A percentile compares a stretch with the other conserved stretches of the same genome.
Conservation (phyloP, 768 basidiomycete species). For the Psilocybe cubensis region DNA sequence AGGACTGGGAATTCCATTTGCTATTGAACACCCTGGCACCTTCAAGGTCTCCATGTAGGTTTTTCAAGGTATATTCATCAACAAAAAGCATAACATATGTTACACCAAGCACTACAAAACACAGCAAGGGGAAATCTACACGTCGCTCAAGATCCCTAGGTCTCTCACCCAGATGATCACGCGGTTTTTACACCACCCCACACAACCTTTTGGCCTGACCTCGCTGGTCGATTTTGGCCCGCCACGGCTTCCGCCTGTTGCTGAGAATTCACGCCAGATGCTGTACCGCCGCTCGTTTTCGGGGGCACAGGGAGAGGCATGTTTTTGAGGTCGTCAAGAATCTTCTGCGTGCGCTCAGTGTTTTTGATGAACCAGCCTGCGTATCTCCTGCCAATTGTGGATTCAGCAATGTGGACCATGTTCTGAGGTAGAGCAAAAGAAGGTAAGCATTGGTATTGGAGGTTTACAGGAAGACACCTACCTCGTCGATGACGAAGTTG, state of each 20-base stretch:
- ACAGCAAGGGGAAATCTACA: neutral
- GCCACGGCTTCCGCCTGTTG: slow-evolving; percentile 25
- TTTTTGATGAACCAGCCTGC: slow-evolving; percentile 98
- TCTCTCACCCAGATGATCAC: neutral
- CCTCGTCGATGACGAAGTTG: slow-evolving; percentile 95
- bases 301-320: slow-evolving; percentile 48
- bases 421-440: slow-evolving; percentile 54
- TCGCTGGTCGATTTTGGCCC: slow-evolving; percentile 27
- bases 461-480: slow-evolving; percentile 36
- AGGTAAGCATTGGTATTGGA: neutral
- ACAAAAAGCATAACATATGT: slow-evolving; percentile 23
- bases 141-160: neutral
- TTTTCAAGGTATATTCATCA: slow-evolving; percentile 1
- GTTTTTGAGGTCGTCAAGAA: slow-evolving; percentile 75
- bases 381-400: slow-evolving; percentile 90
- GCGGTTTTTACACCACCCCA: slow-evolving; percentile 54
- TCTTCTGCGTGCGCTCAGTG: slow-evolving; percentile 88
- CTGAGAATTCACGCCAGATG: slow-evolving; percentile 17
- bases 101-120: slow-evolving; percentile 41
- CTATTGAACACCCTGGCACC: no score
- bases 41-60: no score
- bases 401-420: slow-evolving; percentile 96
- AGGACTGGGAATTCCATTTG: no score
- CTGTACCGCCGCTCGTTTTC: slow-evolving; percentile 18
- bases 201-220: slow-evolving; percentile 61